Base-by-base conservation (phyloP, 148 eudicot genomes). In the Rheum nobile region DNA sequence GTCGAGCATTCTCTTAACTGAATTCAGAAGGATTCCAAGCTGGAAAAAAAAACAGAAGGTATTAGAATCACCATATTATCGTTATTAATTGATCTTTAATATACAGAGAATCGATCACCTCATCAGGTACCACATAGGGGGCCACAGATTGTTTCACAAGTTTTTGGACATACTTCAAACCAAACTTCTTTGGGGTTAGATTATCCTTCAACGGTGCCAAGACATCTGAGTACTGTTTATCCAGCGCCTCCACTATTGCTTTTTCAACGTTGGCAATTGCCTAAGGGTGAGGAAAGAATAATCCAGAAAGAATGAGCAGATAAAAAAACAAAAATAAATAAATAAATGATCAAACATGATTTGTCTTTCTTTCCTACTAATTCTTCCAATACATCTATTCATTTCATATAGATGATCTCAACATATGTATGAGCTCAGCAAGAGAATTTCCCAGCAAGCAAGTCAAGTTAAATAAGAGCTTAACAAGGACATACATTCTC, bases 1-100 rank as follows among this genome's bases (percentile, higher is more conserved):
- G 37, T 91, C 97, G 14, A 91, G 86, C 97, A 91, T 91, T 77
- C 97, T 89, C 86, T 91, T 91, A 88, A 91, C 80, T 2, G 93
- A 87, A 82, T 91, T 91, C 63, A 91, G 63, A 26, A 89, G 88
- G 65, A 91, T 87, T 21, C 97, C 97, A 74, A 90, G 89, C 95
- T 90, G 84, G n/a, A n/a, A 72, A 74, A 22, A 34, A 67, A 48
- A 6, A 52, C 19, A 32, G 2, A 52, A 71, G 55, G 16, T 32
- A 11, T 11, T n/a, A 52, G 13, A 70, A 46, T 13, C 65, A 57
- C 8, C 39, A 9, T 55, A 3, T 0, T 14, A 0, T 65, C 32
- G 6, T 65, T 29, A 32, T 65, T 14, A 28, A 28, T 61, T 38
- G 21, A 32, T 34, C 9, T 65, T 21, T 31, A 32, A 0, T 54